A percentile compares a stretch with the other conserved stretches of the same genome.
phyloP scores from a whole-genome alignment of 139 green algal genomes.

The Yamagishiella unicocca region DNA sequence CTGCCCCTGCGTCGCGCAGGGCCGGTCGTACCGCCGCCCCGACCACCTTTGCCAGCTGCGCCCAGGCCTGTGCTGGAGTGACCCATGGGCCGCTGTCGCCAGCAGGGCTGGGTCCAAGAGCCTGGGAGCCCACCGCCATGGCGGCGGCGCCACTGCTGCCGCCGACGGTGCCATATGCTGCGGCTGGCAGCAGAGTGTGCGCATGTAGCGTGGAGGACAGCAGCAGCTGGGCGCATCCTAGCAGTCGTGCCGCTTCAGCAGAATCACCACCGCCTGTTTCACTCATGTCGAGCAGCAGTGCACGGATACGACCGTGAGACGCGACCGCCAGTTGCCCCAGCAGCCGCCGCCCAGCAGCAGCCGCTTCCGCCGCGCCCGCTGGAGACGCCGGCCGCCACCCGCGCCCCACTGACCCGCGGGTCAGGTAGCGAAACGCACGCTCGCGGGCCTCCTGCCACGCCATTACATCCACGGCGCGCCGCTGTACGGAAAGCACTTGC shows the following conservation, averaged over 20 bases:
- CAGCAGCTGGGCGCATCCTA: constrained; percentile 9
- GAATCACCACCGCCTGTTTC: background rate
- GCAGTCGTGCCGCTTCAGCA: background rate
- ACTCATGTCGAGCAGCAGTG: background rate
- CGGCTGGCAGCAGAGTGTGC: background rate
- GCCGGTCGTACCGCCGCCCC: background rate
- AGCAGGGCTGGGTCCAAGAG: too few species aligned
- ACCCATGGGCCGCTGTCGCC: constrained; percentile 1
- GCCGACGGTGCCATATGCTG: background rate
- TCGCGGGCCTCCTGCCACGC: constrained; percentile 37
- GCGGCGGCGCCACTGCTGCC: background rate
- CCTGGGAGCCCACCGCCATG: background rate
- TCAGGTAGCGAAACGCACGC: background rate
- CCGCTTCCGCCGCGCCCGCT: background rate
- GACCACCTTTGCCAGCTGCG: background rate
- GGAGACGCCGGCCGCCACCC: background rate
- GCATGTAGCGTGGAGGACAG: constrained; percentile 20
- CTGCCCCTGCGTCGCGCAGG: background rate
- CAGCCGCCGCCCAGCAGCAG: background rate
- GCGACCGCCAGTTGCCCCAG: background rate
- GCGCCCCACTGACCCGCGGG: background rate
- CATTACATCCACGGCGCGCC: constrained; percentile 10
- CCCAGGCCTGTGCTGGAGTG: background rate
- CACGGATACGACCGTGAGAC: background rate
- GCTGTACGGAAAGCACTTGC: background rate